Base-by-base conservation (phyloP, 345 rosid genomes). In the Punica granatum region DNA sequence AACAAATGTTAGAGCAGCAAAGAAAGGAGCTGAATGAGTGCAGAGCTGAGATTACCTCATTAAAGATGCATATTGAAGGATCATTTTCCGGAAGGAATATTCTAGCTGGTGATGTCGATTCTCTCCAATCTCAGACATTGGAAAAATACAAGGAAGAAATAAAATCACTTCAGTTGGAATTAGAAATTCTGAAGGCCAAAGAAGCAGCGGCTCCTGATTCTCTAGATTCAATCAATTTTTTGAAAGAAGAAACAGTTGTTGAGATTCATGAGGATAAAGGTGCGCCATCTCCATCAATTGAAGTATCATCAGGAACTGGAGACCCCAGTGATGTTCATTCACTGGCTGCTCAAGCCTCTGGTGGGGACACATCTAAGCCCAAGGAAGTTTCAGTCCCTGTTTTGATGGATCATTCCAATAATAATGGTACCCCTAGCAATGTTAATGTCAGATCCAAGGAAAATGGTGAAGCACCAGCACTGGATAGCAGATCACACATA, bases 11-110 rank as follows among this genome's bases (percentile, higher is more conserved):
- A 68, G 98, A 90, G 79, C 83, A 77, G 73, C 97, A 86, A 74
- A 80, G 90, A 71, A 82, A 77, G 78, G 89, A 87, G 73, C 88
- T 90, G 69, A 90, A 86, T 81, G 95, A 86, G 67, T 89, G 91
- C 80, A 87, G 92, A 72, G 89, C 92, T 74, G 98, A 93, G 82
- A 89, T 93, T 65, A 89, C 97, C 63, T 76, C 96, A 78, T 82
- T 90, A 71, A 93, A 90, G 82, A 85, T 90, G 97, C 92, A 86
- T 66, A 83, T 93, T 23, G 98, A 89, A 79, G 92, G 95, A 75
- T 86, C 79, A 75, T 83, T 73, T 75, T 82, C 87, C 70, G 83
- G 76, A 51, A 81, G 68, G 76, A 81, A 74, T 77, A 36, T 70
- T 54, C 75, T 77, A 61, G 72, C 75, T 63, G 75, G 59, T 78